Evolutionary conservation across 2,329 filamentous ascomycete genomes (phyloP), one percentile per base, ranked within the genome.

Genomic region (Aspergillus fructus): DNA sequence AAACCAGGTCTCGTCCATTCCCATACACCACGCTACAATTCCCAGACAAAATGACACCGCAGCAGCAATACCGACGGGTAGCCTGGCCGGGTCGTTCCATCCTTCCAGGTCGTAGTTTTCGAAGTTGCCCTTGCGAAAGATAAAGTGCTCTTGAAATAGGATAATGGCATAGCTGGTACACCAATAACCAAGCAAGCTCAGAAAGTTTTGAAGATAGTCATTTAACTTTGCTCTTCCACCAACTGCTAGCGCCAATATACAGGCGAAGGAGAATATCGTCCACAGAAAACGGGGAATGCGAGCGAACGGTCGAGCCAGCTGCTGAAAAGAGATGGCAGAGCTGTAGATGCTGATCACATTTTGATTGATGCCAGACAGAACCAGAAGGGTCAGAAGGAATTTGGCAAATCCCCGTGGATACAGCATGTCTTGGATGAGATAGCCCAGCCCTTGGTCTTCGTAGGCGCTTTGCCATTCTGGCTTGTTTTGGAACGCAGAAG

Each of bases 261-360:
- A 45, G 21, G 47, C 53, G 17, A 56, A 56, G 12, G 37, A 56
- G 24, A 50, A 34, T 15, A 56, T 6, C 3, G 37, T 56, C 53
- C 53, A 56, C 2, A 50, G 24, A n/a, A 56, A 56, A 6, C 46
- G 46, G 2, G 53, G 53, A 9, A 56, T 49, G 6, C 46, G 46
- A 2, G 27, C 46, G 24, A 56, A 50, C 2, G 53, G 53, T 1
- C 46, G 46, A 9, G 53, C 30, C 9, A 56, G 47, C 24, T 56
- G 53, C 21, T 56, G 53, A 23, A 56, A 49, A 0, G 53, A 49
- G 24, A 56, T 49, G 12, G 53, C 47, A 15, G 53, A 17, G 5
- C 46, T 49, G 30, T 56, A 56, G 27, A 56, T 56, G 11, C 46
- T 50, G n/a, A 56, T 56, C 2, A 50, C 53, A 21, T 50, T 50